Conservation (phyloP, 2,329 filamentous ascomycete genomes). For the Neonectria neomacrospora region DNA sequence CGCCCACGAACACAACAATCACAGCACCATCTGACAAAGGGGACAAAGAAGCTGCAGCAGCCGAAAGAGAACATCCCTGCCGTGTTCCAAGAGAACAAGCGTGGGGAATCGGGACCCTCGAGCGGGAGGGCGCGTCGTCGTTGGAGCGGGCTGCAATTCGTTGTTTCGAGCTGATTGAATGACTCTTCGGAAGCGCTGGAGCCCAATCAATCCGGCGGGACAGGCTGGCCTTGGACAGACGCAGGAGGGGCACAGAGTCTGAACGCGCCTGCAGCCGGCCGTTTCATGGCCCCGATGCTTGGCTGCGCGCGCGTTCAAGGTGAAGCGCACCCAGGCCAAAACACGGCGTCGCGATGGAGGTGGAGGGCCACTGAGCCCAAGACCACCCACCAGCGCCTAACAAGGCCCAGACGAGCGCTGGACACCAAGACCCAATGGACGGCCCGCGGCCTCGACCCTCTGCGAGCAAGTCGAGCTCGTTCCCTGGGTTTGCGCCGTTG, state of each 20-base stretch:
- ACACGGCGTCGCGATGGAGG: background rate
- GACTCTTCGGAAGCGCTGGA: conserved; percentile 13
- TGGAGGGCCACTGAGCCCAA: background rate
- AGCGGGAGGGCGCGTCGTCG: conserved; percentile 11
- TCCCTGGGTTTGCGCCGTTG: conserved; percentile 4
- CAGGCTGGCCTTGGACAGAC: conserved; percentile 18
- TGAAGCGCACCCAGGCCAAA: conserved; percentile 8
- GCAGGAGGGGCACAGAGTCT: conserved; percentile 17
- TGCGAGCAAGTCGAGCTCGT: conserved; percentile 12
- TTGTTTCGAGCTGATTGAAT: conserved; percentile 27
- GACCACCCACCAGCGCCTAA: conserved; percentile 15
- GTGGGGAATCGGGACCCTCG: conserved; percentile 9
- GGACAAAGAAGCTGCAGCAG: conserved; percentile 18
- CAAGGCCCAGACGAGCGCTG: background rate
- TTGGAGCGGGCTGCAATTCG: conserved; percentile 18
- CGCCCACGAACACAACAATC: conserved; percentile 24
- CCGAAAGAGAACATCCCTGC: conserved; percentile 8
- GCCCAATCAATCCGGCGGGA: conserved; percentile 30
- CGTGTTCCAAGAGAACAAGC: conserved; percentile 11
- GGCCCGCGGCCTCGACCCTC: conserved; percentile 14
- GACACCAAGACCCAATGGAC: conserved; percentile 19
- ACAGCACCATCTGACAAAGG: conserved; percentile 25
- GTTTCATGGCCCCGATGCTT: conserved; percentile 43
- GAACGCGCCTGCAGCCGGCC: conserved; percentile 26
- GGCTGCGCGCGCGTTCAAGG: conserved; percentile 33